Evolutionary conservation across 257 asterid species (phyloP).

Genomic region (Avicennia marina): DNA sequence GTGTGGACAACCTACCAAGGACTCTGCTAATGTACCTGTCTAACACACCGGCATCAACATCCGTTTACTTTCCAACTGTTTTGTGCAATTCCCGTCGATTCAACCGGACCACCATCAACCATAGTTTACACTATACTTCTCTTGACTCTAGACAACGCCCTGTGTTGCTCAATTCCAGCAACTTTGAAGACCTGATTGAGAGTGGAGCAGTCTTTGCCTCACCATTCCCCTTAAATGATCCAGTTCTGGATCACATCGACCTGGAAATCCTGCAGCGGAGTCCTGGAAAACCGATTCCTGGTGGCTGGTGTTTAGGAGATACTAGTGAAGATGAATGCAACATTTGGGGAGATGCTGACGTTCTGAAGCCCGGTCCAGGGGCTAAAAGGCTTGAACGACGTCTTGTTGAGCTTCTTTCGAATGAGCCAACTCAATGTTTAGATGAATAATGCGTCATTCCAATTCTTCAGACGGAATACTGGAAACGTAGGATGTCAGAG

Average conservation of each 20-base stretch:
- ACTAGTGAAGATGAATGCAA: constrained; percentile 35
- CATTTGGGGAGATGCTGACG: constrained; percentile 83
- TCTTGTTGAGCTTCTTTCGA: constrained; percentile 41
- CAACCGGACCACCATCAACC: constrained; percentile 67
- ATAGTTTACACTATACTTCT: constrained; percentile 48
- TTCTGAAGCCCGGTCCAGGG: constrained; percentile 72
- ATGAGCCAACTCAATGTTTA: constrained; percentile 36
- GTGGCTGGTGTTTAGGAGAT: constrained; percentile 95
- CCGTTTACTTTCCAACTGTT: constrained; percentile 81
- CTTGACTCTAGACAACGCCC: constrained; percentile 39
- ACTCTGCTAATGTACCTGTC: constrained; percentile 83
- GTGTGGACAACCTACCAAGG: constrained; percentile 80
- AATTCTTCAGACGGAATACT: no score
- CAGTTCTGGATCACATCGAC: constrained; percentile 70
- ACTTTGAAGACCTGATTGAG: constrained; percentile 42
- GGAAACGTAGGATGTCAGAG: no score
- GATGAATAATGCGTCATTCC: constrained; percentile 16
- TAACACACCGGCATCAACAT: constrained; percentile 61
- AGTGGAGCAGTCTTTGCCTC: constrained; percentile 88
- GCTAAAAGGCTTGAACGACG: constrained; percentile 59
- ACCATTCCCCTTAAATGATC: constrained; percentile 41
- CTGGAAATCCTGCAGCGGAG: constrained; percentile 39
- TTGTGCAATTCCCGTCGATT: constrained; percentile 71
- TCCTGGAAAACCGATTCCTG: constrained; percentile 52
- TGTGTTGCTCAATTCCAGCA: constrained; percentile 43